Evolutionary conservation across 2,329 filamentous ascomycete genomes (phyloP).

Genomic region (Lecanicillium sp.): DNA sequence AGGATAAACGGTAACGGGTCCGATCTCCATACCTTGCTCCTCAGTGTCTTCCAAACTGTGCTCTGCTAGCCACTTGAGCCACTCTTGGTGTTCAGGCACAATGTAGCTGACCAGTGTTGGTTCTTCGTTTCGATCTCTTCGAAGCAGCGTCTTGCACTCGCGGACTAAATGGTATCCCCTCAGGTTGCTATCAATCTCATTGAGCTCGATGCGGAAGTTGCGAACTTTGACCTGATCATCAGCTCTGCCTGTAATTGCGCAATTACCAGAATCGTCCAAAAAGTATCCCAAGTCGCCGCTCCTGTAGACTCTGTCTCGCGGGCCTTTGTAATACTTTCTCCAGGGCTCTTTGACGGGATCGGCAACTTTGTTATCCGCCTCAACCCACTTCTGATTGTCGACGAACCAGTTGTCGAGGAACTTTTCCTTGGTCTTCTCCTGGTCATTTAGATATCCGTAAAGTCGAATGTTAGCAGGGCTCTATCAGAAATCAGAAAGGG

Average conservation of each 20-base stretch:
- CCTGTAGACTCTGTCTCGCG: conserved; percentile 77
- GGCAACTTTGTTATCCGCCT: conserved; percentile 52
- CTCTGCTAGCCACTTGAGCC: conserved; percentile 58
- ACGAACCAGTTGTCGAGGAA: conserved; percentile 85
- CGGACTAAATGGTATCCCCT: conserved; percentile 66
- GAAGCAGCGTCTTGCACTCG: conserved; percentile 78
- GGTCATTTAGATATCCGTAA: conserved; percentile 56
- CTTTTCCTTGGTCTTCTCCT: conserved; percentile 58
- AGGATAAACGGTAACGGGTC: conserved; percentile 30
- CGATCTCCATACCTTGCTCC: conserved; percentile 41
- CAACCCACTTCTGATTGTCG: conserved; percentile 59
- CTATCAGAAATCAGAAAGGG: not conserved
- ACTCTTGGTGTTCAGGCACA: conserved; percentile 68
- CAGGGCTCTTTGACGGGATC: conserved; percentile 60
- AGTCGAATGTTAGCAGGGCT: conserved; percentile 2
- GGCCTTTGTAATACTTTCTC: conserved; percentile 70
- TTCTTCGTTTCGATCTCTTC: conserved; percentile 41
- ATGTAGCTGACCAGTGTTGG: conserved; percentile 82
- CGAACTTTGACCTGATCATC: conserved; percentile 94
- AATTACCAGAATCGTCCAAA: conserved; percentile 57
- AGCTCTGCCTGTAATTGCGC: conserved; percentile 69
- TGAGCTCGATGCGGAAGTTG: conserved; percentile 90
- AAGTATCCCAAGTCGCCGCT: conserved; percentile 82
- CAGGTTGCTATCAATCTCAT: conserved; percentile 83
- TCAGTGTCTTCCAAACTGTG: conserved; percentile 45